Evolutionary conservation across 805 yeast species (phyloP).

Genomic region (Grigorovia humatica): DNA sequence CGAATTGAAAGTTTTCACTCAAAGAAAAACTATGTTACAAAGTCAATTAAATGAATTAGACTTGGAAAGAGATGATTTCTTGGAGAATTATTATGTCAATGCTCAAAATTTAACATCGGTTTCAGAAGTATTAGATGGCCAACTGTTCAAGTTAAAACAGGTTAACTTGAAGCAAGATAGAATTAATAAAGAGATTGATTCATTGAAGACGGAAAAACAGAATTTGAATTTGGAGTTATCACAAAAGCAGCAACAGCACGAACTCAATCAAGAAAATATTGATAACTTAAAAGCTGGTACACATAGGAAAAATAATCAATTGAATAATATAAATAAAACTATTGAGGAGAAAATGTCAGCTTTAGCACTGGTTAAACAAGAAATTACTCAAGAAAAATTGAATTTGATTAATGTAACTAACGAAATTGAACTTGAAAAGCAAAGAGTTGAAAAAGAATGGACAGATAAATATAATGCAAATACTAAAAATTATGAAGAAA

Average conservation of each 20-base stretch:
- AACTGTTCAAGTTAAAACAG: slow-evolving; percentile 17
- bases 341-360: slow-evolving; percentile 14
- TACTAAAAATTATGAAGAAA: slow-evolving; percentile 16
- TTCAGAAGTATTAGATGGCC: slow-evolving; percentile 21
- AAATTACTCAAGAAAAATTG: slow-evolving; percentile 20
- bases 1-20: slow-evolving; percentile 16
- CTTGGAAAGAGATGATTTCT: slow-evolving; percentile 11
- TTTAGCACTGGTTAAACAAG: slow-evolving; percentile 21
- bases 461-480: slow-evolving; percentile 19
- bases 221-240: slow-evolving; percentile 14
- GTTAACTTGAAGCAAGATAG: slow-evolving; percentile 13
- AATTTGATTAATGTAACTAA: slow-evolving; percentile 20
- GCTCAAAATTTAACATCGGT: slow-evolving; percentile 14
- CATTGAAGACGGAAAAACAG: slow-evolving; percentile 10
- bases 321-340: slow-evolving; percentile 17
- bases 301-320: slow-evolving; percentile 17
- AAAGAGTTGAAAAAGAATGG: slow-evolving; percentile 19
- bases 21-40: slow-evolving; percentile 17
- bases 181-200: slow-evolving; percentile 14
- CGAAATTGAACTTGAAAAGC: slow-evolving; percentile 20
- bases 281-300: slow-evolving; percentile 15
- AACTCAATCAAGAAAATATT: slow-evolving; percentile 17
- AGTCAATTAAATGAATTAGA: slow-evolving; percentile 19
- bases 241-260: slow-evolving; percentile 8
- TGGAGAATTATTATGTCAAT: slow-evolving; percentile 15